Evolutionary conservation across 2,329 filamentous ascomycete genomes (phyloP).

Genomic region (Thelonectria blattea): DNA sequence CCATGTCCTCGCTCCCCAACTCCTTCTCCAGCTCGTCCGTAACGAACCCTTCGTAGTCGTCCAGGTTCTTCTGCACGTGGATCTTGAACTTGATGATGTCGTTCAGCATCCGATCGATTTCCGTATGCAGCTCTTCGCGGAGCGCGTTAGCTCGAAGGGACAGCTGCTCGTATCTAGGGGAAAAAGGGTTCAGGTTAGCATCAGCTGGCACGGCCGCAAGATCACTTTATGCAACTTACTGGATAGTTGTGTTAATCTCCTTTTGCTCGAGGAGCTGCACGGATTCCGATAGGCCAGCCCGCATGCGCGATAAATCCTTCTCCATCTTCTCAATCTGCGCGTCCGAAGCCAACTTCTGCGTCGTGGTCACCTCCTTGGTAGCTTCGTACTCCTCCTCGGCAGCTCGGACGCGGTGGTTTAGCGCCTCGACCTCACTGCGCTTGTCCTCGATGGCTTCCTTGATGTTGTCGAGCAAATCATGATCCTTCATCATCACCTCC

Average conservation of each 20-base stretch:
- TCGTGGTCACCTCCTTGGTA: conserved; percentile 83
- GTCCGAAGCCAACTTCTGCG: conserved; percentile 87
- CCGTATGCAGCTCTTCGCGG: conserved; percentile 96
- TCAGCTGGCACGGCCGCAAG: background rate
- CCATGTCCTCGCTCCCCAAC: conserved; percentile 67
- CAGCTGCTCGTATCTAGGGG: conserved; percentile 87
- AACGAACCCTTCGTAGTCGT: conserved; percentile 94
- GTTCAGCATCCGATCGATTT: conserved; percentile 94
- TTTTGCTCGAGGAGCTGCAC: conserved; percentile 92
- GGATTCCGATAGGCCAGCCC: conserved; percentile 79
- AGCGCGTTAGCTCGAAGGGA: conserved; percentile 82
- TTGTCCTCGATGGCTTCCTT: conserved; percentile 98
- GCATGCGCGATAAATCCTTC: conserved; percentile 95
- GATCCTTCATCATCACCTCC: conserved; percentile 92
- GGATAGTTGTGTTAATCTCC: conserved; percentile 95
- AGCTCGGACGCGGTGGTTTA: conserved; percentile 85
- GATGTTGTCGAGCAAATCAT: conserved; percentile 91
- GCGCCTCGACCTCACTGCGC: conserved; percentile 85
- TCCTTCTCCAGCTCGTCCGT: conserved; percentile 91
- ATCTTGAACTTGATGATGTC: conserved; percentile 99
- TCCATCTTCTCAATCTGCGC: conserved; percentile 99
- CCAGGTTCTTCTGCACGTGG: conserved; percentile 88
- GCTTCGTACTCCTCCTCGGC: conserved; percentile 95
- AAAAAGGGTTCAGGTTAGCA: conserved; percentile 14
- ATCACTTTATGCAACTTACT: conserved; percentile 63